A percentile compares a stretch with the other conserved stretches of the same genome.
phyloP scores from a whole-genome alignment of 129 eudicot genomes.

The Helianthus tuberosus region DNA sequence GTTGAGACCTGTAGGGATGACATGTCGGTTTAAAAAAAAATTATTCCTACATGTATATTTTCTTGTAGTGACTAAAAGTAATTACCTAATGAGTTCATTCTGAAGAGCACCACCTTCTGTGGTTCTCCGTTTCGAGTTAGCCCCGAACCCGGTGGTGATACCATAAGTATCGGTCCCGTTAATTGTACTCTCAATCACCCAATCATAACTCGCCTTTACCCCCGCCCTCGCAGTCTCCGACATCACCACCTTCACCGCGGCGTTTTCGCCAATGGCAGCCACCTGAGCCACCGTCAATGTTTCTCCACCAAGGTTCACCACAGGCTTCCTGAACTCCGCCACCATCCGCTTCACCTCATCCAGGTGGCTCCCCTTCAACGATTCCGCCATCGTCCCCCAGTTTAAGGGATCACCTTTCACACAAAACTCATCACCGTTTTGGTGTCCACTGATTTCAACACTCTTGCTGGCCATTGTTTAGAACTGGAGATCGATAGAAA shows the following conservation, averaged over 20 bases:
- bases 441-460: slow-evolving; percentile 20
- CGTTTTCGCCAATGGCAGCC: slow-evolving; percentile 44
- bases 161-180: slow-evolving; percentile 9
- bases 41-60: too few species aligned
- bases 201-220: slow-evolving; percentile 19
- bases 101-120: slow-evolving; percentile 37
- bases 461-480: not conserved
- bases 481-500: not conserved
- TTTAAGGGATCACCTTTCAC: slow-evolving; percentile 46
- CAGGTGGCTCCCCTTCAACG: slow-evolving; percentile 58
- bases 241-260: slow-evolving; percentile 56
- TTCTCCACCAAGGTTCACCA: slow-evolving; percentile 62
- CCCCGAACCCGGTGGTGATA: not conserved
- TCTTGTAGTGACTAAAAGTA: not conserved
- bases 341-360: slow-evolving; percentile 73
- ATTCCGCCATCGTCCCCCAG: slow-evolving; percentile 61
- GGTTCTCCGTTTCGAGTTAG: slow-evolving; percentile 42
- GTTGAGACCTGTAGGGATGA: too few species aligned
- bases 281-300: slow-evolving; percentile 53
- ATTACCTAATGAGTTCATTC: slow-evolving; percentile 35
- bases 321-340: slow-evolving; percentile 59
- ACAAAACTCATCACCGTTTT: slow-evolving; percentile 1
- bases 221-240: slow-evolving; percentile 48
- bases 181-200: not conserved
- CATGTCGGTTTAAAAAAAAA: too few species aligned